Conservation (phyloP, 805 yeast genomes). For the Saccharomycodes ludwigii region DNA sequence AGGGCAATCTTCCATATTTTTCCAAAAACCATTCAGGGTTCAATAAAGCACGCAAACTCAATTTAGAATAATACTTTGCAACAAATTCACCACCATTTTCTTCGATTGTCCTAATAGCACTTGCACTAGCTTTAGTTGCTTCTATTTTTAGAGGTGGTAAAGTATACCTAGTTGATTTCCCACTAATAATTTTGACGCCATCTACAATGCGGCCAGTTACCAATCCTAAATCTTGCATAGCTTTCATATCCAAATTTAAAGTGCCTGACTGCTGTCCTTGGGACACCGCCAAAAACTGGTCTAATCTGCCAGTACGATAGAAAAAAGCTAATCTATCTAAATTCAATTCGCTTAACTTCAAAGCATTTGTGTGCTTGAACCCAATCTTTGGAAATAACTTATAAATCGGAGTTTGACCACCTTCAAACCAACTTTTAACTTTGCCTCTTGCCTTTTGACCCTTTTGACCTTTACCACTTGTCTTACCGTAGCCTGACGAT, state of each 20-base stretch:
- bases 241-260: constrained; percentile 54
- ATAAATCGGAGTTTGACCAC: constrained; percentile 94
- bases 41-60: constrained; percentile 65
- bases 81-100: constrained; percentile 60
- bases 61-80: constrained; percentile 54
- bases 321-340: constrained; percentile 60
- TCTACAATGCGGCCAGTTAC: constrained; percentile 58
- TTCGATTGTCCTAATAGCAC: constrained; percentile 67
- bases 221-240: constrained; percentile 64
- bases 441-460: constrained; percentile 96
- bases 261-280: background rate
- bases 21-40: constrained; percentile 57
- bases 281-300: constrained; percentile 10
- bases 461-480: constrained; percentile 94
- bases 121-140: constrained; percentile 67
- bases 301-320: constrained; percentile 53
- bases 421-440: constrained; percentile 91
- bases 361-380: constrained; percentile 53
- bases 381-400: constrained; percentile 82
- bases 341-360: constrained; percentile 45
- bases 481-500: constrained; percentile 83
- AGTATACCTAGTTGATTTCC: constrained; percentile 23
- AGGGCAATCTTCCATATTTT: constrained; percentile 62
- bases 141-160: constrained; percentile 65
- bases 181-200: constrained; percentile 78